Base-by-base conservation (phyloP, 73 alveolate species). In the Uronychia binucleata region DNA sequence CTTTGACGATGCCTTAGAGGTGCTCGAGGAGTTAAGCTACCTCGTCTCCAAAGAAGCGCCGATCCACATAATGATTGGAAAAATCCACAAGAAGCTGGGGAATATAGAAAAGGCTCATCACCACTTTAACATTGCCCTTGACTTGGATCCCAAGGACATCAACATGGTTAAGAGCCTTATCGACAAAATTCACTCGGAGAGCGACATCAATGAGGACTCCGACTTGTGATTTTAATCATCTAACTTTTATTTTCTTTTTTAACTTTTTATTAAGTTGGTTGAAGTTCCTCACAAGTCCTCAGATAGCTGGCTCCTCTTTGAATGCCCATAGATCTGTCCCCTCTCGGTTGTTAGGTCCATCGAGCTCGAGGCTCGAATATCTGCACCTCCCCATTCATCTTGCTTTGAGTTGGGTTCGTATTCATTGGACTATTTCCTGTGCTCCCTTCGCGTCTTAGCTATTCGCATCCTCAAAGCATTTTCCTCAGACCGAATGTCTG, bases 31-130 rank as follows among this genome's bases (percentile, higher is more conserved):
- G 33, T 88, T 97, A 78, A 94, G 89, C 58, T 90, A 88, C 67
- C 86, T 87, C 82, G 92, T 94, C 81, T 98, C 99, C 8, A 96
- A 94, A 88, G 99, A 97, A 88, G 98, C 99, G 14, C 98, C 99
- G n/a, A 95, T 97, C 1, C 96, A 91, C 87, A 93, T 97, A 0
- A 88, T 95, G 34, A 97, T 94, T 89, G 99, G 99, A 0, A 94
- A 94, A 79, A 91, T 96, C n/a, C 90, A 93, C 93, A 97, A 92
- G 82, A 88, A 91, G 80, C 81, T 92, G 86, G 97, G 97, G 33
- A 90, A 94, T 59, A 90, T 90, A 60, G 93, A 96, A 78, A 92
- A 96, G 78, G 99, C 99, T 33, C 88, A 93, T 31, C 93, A 93
- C 74, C 92, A 97, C 87, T 96, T 92, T 87, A 96, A 89, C 77